Evolutionary conservation across 176 grass and related monocot species (phyloP).

Genomic region (Lolium multiflorum): DNA sequence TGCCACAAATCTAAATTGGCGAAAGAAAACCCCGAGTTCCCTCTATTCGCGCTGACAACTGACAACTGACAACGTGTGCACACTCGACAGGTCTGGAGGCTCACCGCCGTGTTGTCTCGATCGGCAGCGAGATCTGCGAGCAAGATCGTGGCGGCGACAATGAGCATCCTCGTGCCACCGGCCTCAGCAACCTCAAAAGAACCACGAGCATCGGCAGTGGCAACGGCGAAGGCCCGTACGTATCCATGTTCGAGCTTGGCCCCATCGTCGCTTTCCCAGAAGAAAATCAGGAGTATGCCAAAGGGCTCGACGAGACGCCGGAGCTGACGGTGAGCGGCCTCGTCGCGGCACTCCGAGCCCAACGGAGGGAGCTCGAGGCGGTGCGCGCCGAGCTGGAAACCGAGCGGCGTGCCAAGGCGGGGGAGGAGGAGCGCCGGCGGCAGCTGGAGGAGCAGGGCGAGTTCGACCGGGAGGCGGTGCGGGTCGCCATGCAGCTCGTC

Average conservation of each 20-base stretch:
- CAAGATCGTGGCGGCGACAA: slow-evolving; percentile 14
- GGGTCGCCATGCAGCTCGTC: slow-evolving; percentile 57
- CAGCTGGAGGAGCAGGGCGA: slow-evolving; percentile 59
- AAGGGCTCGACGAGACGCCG: background rate
- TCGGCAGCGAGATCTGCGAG: slow-evolving; percentile 67
- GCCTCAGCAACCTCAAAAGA: background rate
- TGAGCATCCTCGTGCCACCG: background rate
- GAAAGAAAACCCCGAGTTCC: background rate
- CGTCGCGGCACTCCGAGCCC: background rate
- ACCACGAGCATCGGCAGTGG: background rate
- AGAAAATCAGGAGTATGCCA: background rate
- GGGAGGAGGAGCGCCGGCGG: slow-evolving; percentile 32
- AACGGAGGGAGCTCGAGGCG: slow-evolving; percentile 36
- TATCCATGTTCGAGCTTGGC: slow-evolving; percentile 57
- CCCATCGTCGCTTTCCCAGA: slow-evolving; percentile 19
- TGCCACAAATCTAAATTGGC: background rate
- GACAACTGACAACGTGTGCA: background rate
- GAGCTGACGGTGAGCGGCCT: slow-evolving; percentile 18
- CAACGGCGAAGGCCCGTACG: slow-evolving; percentile 1
- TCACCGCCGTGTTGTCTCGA: slow-evolving; percentile 47
- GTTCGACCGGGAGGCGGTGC: slow-evolving; percentile 52
- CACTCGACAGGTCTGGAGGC: slow-evolving; percentile 12
- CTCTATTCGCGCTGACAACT: background rate
- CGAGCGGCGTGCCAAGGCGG: slow-evolving; percentile 31
- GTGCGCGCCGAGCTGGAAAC: slow-evolving; percentile 29